Percentiles rank a stretch among this genome's conserved stretches.
Evolutionary conservation across 2,329 filamentous ascomycete genomes (phyloP).

Genomic region (Arthrobotrys conoides): DNA sequence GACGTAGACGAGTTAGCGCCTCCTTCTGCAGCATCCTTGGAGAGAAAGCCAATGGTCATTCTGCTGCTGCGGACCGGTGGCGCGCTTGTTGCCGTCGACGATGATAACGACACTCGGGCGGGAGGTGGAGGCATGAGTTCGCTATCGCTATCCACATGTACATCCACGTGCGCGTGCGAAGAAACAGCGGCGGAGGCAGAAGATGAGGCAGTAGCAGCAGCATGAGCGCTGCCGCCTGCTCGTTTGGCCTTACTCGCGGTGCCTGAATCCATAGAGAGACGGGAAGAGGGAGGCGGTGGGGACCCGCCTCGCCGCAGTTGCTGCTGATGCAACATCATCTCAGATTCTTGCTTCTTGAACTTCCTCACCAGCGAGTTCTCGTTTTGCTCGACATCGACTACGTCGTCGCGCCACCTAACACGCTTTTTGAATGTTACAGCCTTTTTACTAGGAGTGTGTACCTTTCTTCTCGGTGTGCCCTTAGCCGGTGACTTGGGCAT

Average conservation of each 20-base stretch:
- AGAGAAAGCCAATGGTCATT: conserved; percentile 61
- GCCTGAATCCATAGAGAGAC: conserved; percentile 43
- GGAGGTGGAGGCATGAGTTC: conserved; percentile 60
- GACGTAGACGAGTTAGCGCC: conserved; percentile 61
- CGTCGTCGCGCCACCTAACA: conserved; percentile 94
- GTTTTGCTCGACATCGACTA: conserved; percentile 76
- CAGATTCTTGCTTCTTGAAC: conserved; percentile 77
- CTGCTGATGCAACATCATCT: conserved; percentile 73
- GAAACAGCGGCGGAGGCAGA: conserved; percentile 21
- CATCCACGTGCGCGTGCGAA: conserved; percentile 57
- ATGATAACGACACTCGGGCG: conserved; percentile 49
- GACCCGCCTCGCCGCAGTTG: conserved; percentile 64
- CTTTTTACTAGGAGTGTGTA: conserved; percentile 70
- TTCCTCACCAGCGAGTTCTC: conserved; percentile 85
- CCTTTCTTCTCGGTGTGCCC: conserved; percentile 64
- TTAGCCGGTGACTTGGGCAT: conserved; percentile 49
- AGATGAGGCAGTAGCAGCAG: conserved; percentile 7
- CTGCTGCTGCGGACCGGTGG: conserved; percentile 61
- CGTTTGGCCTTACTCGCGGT: conserved; percentile 54
- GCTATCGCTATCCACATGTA: conserved; percentile 60
- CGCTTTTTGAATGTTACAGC: conserved; percentile 74
- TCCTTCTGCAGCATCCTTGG: conserved; percentile 60
- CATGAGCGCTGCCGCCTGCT: conserved; percentile 36
- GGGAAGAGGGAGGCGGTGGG: conserved; percentile 40
- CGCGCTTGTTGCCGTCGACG: conserved; percentile 55